Evolutionary conservation across 2,329 filamentous ascomycete species (phyloP).

Genomic region (Lizonia empirigonia): DNA sequence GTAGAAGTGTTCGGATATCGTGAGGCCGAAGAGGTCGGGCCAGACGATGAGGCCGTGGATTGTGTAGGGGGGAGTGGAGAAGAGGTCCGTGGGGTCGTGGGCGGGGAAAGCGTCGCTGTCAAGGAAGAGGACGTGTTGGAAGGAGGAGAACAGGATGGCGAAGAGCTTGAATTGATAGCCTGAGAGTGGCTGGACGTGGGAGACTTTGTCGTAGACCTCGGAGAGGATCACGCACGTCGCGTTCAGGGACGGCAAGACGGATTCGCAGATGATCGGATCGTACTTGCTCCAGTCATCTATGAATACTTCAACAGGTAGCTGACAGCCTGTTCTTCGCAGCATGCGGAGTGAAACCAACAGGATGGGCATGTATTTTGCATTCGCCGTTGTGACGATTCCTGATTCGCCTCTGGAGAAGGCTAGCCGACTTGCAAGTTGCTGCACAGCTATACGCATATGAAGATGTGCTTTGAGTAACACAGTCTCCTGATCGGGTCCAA

Average conservation of each 20-base stretch:
- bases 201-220: conserved; percentile 27
- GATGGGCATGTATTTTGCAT: conserved; percentile 56
- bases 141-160: conserved; percentile 63
- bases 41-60: conserved; percentile 61
- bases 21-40: conserved; percentile 61
- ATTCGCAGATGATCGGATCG: conserved; percentile 47
- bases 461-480: conserved; percentile 28
- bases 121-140: conserved; percentile 64
- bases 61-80: conserved; percentile 58
- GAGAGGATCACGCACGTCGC: conserved; percentile 47
- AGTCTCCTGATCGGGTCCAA: conserved; percentile 26
- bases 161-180: conserved; percentile 63
- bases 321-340: conserved; percentile 58
- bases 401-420: conserved; percentile 49
- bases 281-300: conserved; percentile 46
- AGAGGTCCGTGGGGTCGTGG: conserved; percentile 53
- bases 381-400: conserved; percentile 60
- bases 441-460: conserved; percentile 26
- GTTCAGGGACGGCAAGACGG: conserved; percentile 46
- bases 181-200: conserved; percentile 23
- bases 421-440: conserved; percentile 36
- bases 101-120: conserved; percentile 63
- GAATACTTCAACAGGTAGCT: conserved; percentile 56
- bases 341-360: conserved; percentile 59
- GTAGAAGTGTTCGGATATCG: conserved; percentile 53